Base-by-base conservation (phyloP, 371 early-diverging fungal genomes). In the Mucor saturninus region DNA sequence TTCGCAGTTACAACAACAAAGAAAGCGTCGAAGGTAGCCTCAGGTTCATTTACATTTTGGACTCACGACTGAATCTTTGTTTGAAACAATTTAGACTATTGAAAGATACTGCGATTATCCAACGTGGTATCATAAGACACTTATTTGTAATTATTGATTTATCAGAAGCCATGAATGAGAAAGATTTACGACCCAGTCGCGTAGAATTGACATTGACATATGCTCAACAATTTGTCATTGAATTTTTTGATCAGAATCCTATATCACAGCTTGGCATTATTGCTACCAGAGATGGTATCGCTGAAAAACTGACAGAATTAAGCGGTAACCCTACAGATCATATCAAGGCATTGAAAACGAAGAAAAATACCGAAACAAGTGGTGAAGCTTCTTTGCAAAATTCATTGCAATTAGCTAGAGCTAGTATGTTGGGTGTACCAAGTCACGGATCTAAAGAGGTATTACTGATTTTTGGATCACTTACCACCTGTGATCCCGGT, bases 201-300 rank as follows among this genome's bases (percentile, higher is more conserved):
- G 77, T 94, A 15, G 93, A 93, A 15, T 77, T 90, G 32, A 85
- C 90, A 0, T 68, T 95, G 28, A 79, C 72, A 0, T 83, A 87
- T 51, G 81, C 89, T 8, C 90, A 90, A 59, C 77, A 84, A 45
- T 97, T 95, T 62, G 80, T 96, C 1, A 67, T 73, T 30, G 97
- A 96, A 73, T 98, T 87, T 67, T 95, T 96, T 76, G 96, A 97
- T 76, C 96, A 93, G 65, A 98, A 98, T 71, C 97, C 98, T 1
- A 89, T 98, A 54, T 91, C 93, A 7, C 95, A 95, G 75, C 77
- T 97, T 37, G 93, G 95, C 7, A 76, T 98, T 14, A 87, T 96
- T n/a, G 84, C 88, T 4, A 95, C 93, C 2, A 83, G 91, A 57
- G 94, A 96, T 57, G 95, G 94, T 28, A 73, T 93, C 49, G 96